Conservation (phyloP, 1,284 basidiomycete genomes). For the Malassezia vespertilionis region DNA sequence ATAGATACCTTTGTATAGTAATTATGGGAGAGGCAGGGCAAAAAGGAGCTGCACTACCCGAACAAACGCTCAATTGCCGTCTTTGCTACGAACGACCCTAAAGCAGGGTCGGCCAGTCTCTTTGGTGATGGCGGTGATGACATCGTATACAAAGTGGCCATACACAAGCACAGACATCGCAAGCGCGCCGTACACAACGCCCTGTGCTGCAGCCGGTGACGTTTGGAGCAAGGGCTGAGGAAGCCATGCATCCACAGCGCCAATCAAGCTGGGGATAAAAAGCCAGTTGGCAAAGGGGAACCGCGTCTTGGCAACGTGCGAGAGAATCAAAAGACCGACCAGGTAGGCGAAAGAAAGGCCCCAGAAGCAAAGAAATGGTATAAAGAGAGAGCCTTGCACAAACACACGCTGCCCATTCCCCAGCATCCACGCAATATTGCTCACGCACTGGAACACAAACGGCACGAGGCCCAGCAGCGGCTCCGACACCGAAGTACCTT, state of each 20-base stretch:
- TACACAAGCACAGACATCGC: slow-evolving; percentile 61
- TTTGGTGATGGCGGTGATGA: slow-evolving; percentile 37
- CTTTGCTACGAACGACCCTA: slow-evolving; percentile 1
- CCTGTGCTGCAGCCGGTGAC: slow-evolving; percentile 54
- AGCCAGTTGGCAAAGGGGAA: slow-evolving; percentile 82
- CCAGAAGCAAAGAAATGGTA: slow-evolving; percentile 83
- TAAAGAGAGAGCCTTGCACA: slow-evolving; percentile 51
- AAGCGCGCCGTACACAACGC: slow-evolving; percentile 63
- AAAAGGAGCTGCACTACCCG: not conserved
- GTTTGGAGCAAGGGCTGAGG: slow-evolving; percentile 58
- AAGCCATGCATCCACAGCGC: slow-evolving; percentile 59
- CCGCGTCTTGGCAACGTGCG: slow-evolving; percentile 71
- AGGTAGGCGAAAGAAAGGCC: slow-evolving; percentile 64
- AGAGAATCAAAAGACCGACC: slow-evolving; percentile 82
- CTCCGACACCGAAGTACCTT: slow-evolving; percentile 46
- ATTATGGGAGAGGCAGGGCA: not conserved
- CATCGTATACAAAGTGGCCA: slow-evolving; percentile 55
- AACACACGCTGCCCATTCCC: slow-evolving; percentile 45
- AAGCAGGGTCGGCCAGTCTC: slow-evolving; percentile 21
- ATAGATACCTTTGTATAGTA: slow-evolving; percentile 8
- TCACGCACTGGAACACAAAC: slow-evolving; percentile 59
- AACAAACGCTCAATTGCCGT: too few relatives aligned
- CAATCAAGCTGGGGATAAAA: slow-evolving; percentile 69
- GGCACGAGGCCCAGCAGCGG: slow-evolving; percentile 71
- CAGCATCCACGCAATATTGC: slow-evolving; percentile 68